These are phyloP conservation scores for Sordaria brevicollis DNA, from an alignment of 495 filamentous ascomycete genomes.

Conservation along the genomic window DNA sequence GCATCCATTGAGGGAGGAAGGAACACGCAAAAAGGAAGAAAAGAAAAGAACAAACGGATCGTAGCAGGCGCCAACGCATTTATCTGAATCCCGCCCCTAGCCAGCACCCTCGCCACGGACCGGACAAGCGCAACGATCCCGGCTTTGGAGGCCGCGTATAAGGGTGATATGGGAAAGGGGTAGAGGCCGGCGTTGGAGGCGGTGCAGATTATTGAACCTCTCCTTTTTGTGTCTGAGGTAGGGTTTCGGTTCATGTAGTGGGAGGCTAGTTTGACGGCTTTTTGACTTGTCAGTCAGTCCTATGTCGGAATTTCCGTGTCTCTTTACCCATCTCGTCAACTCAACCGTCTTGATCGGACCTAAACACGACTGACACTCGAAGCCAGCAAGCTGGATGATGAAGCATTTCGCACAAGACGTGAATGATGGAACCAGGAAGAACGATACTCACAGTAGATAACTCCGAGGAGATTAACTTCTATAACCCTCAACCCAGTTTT, in stretches of 20 bases:
- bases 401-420: too few relatives aligned
- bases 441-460: conserved; percentile 41
- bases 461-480: conserved; percentile 38
- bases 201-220: conserved; percentile 45
- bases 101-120: conserved; percentile 30
- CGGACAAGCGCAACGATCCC: conserved; percentile 43
- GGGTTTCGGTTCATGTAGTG: conserved; percentile 44
- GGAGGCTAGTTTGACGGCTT: conserved; percentile 38
- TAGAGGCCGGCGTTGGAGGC: conserved; percentile 48
- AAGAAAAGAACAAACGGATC: conserved; percentile 4
- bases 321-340: too few relatives aligned
- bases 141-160: conserved; percentile 43
- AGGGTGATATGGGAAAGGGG: conserved; percentile 43
- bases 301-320: too few relatives aligned
- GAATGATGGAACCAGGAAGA: too few relatives aligned
- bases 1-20: too few relatives aligned
- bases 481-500: conserved; percentile 33
- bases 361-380: too few relatives aligned
- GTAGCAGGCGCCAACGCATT: conserved; percentile 45
- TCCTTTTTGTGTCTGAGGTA: neutral
- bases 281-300: neutral
- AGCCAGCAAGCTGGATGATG: too few relatives aligned
- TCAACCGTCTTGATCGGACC: too few relatives aligned
- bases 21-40: neutral
- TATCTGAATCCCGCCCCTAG: conserved; percentile 35